phyloP scores from a whole-genome alignment of 208 protist genomes.

The Wallacemonas sp. region DNA sequence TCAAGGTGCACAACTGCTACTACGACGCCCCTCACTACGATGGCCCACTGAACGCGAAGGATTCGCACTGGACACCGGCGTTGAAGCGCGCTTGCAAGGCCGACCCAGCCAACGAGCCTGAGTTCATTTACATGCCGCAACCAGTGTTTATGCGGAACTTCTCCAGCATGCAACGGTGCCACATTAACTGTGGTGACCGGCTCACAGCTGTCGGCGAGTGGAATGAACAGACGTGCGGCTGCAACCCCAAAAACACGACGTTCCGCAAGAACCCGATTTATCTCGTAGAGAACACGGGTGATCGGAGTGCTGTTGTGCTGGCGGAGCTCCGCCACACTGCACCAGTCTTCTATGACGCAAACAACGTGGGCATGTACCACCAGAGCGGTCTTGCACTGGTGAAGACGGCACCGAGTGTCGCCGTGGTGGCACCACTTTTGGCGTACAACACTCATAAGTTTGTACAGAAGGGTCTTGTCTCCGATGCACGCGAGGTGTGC shows the following conservation, averaged over 20 bases:
- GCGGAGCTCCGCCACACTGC: conserved; percentile 70
- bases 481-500: conserved; percentile 56
- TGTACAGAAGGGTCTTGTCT: conserved; percentile 40
- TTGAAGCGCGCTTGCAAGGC: conserved; percentile 61
- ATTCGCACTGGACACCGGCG: conserved; percentile 60
- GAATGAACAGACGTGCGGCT: conserved; percentile 59
- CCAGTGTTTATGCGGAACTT: conserved; percentile 81
- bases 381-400: conserved; percentile 9
- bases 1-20: conserved; percentile 81
- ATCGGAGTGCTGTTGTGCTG: conserved; percentile 61
- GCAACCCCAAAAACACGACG: conserved; percentile 77
- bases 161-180: conserved; percentile 72
- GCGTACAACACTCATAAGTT: conserved; percentile 47
- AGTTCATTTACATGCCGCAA: conserved; percentile 72
- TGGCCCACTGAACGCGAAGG: conserved; percentile 53
- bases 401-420: conserved; percentile 40
- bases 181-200: conserved; percentile 88
- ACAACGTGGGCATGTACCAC: conserved; percentile 42
- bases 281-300: conserved; percentile 81
- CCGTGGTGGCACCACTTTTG: conserved; percentile 24
- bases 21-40: conserved; percentile 50
- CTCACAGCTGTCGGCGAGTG: conserved; percentile 61
- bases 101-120: conserved; percentile 34
- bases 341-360: conserved; percentile 57
- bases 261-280: conserved; percentile 91